Conservation (phyloP, 768 basidiomycete genomes). For the Psilocybe subaeruginosa region DNA sequence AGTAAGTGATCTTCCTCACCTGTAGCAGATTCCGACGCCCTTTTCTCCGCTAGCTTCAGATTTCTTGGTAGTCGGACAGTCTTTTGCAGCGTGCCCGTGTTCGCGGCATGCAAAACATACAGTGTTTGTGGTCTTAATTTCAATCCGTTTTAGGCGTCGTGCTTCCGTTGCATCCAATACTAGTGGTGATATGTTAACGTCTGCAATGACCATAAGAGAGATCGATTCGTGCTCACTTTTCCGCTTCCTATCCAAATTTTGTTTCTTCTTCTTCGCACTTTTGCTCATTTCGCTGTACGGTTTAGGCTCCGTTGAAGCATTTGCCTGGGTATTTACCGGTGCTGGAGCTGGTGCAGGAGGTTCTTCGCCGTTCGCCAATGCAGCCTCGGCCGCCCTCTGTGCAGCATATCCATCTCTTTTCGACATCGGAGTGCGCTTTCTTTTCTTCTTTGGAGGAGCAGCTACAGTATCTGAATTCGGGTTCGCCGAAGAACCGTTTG, state of each 20-base stretch:
- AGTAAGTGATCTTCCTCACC: slow-evolving; percentile 45
- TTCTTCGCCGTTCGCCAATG: slow-evolving; percentile 21
- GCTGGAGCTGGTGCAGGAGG: slow-evolving; percentile 4
- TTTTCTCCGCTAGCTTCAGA: slow-evolving; percentile 17
- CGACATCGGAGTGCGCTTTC: slow-evolving; percentile 55
- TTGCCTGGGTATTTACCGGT: slow-evolving; percentile 17
- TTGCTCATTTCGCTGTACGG: slow-evolving; percentile 19
- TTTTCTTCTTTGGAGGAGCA: slow-evolving; percentile 56
- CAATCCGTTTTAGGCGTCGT: slow-evolving; percentile 66
- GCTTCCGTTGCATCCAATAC: slow-evolving; percentile 45
- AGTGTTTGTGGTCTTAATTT: slow-evolving; percentile 57
- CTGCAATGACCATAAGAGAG: not conserved
- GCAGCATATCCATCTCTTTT: slow-evolving; percentile 40
- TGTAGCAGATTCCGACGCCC: slow-evolving; percentile 67
- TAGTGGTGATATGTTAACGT: not conserved
- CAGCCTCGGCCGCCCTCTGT: slow-evolving; percentile 28
- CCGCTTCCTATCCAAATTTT: slow-evolving; percentile 30
- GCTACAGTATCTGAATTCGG: slow-evolving; percentile 14
- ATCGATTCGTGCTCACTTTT: slow-evolving; percentile 23
- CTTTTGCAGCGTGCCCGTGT: slow-evolving; percentile 80
- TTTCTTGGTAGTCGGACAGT: slow-evolving; percentile 62
- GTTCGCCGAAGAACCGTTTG: slow-evolving; percentile 6
- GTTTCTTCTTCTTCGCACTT: slow-evolving; percentile 34
- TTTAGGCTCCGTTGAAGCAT: slow-evolving; percentile 17
- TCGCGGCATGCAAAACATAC: slow-evolving; percentile 88